Percentiles rank a stretch among this genome's conserved stretches.
Conservation (phyloP, 805 yeast species). For the Kodamaea nitidulidarum region DNA sequence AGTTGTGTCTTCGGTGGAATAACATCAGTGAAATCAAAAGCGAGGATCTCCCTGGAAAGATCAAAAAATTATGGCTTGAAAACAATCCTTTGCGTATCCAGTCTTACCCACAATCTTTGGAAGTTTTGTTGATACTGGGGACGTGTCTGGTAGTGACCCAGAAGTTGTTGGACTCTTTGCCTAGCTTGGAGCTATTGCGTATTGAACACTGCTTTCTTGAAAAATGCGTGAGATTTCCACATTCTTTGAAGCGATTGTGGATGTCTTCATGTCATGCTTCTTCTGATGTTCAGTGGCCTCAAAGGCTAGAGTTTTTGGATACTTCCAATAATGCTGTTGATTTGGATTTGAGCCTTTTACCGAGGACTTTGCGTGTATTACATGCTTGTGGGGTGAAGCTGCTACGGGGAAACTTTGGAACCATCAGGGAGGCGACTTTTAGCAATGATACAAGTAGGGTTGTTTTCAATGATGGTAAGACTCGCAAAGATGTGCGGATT, state of each 20-base stretch:
- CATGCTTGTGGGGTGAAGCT: constrained; percentile 4
- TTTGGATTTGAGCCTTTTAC: constrained; percentile 1
- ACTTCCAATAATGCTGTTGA: constrained; percentile 1
- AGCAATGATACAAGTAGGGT: background rate
- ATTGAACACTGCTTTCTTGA: constrained; percentile 2
- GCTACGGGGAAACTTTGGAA: constrained; percentile 1
- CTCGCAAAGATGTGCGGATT: background rate
- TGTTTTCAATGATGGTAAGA: background rate
- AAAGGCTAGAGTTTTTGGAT: constrained; percentile 1
- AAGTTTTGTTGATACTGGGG: constrained; percentile 1
- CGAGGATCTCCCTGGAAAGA: background rate
- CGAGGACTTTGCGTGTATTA: constrained; percentile 1
- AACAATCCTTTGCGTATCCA: constrained; percentile 1
- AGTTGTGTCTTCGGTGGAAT: constrained; percentile 3
- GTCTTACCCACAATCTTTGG: background rate
- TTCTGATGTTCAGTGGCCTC: constrained; percentile 1
- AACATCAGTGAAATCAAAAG: background rate
- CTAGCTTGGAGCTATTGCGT: background rate
- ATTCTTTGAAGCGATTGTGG: background rate
- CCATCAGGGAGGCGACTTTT: constrained; percentile 1
- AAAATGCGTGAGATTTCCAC: background rate
- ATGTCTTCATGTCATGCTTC: constrained; percentile 1
- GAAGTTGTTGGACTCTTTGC: constrained; percentile 1
- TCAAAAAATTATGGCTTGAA: constrained; percentile 4
- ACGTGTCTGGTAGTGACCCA: background rate